Base-by-base conservation (phyloP, 2,329 filamentous ascomycete species). In the Alternaria dauci region DNA sequence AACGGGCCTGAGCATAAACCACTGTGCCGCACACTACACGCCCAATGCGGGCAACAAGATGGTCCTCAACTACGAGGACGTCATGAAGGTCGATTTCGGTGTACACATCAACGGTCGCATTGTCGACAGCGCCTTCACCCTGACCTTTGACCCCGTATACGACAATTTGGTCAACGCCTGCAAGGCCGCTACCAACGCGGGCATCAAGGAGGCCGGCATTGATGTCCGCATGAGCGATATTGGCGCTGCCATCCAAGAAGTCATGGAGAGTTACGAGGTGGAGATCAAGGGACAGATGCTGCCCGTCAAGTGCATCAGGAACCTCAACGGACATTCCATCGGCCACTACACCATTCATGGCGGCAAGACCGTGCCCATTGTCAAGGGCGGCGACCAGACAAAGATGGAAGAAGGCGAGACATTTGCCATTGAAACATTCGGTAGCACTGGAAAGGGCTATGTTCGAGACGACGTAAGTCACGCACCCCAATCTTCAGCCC, bases 361-460 rank as follows among this genome's bases (percentile, higher is more conserved):
- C 59, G 91, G 88, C 71, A 97, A 97, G 85, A 93, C 91, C 68
- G 92, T 97, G 52, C 94, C 94, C 0, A 97, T 97, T 72, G 93
- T 97, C 66, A 96, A 96, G 83, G 90, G 88, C 63, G 87, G 87
- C 63, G 92, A 96, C 74, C 88, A 90, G 77, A 96, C 93, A 53
- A 97, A 96, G 85, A 98, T 98, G 94, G 94, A 97, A 81, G 94
- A 97, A 81, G 93, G 93, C 42, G 94, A 98, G 75, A 89, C 93
- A 18, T 98, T 96, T 78, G 94, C 94, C 66, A 96, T 97, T 71
- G 94, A 97, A 83, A 97, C 94, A 0, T 97, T 97, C 78, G 94
- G 94, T 62, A 95, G 91, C 77, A 97, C 94, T 23, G 94, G 94
- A 66, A 94, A 92, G 76, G 94, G 93, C 67, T 91, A 92, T 75